Base-by-base conservation (phyloP, 1,139 yeast species). In the Diutina ranongensis region DNA sequence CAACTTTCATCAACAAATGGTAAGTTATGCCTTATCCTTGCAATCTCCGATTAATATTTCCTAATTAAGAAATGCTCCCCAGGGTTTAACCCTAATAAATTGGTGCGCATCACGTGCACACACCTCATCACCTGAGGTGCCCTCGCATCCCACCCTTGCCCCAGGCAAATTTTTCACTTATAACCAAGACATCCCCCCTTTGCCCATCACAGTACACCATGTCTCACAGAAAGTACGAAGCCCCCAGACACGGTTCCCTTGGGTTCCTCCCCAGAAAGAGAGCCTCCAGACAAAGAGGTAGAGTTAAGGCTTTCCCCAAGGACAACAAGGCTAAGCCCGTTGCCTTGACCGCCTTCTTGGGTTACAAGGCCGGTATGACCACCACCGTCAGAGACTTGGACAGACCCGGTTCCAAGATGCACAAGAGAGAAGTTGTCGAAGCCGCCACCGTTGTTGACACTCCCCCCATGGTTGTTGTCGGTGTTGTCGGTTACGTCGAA, bases 351-450 rank as follows among this genome's bases (percentile, higher is more conserved):
- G 97, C 98, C 62, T 92, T 92, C 94, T 83, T 92, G 65, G 98
- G 98, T 78, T 83, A 83, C 85, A 89, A 92, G 83, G 98, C 98
- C 62, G 98, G 98, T 86, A 92, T 92, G 98, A 83, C 98, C 77
- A 92, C 98, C 76, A 87, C 88, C 65, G 98, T 92, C 68, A 89
- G 98, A 81, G 98, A 92, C 79, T 84, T 92, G 71, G 97, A 92
- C 88, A 87, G 97, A 80, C 98, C 98, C 76, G 98, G 98, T 71
- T 92, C 98, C 71, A 92, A 92, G 83, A 88, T 89, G 97, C 97
- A 92, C 96, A 92, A 92, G 94, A 92, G 97, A 78, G 98, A 92
- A 80, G 80, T 92, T 64, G 98, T 92, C 59, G 98, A 92, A 80
- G 97, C 98, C 65, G 96, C 94, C 71, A 81, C 98, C 64, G 95